These are phyloP conservation scores for Podaxis sp. DNA, from an alignment of 768 basidiomycete species.

Conservation along the genomic window DNA sequence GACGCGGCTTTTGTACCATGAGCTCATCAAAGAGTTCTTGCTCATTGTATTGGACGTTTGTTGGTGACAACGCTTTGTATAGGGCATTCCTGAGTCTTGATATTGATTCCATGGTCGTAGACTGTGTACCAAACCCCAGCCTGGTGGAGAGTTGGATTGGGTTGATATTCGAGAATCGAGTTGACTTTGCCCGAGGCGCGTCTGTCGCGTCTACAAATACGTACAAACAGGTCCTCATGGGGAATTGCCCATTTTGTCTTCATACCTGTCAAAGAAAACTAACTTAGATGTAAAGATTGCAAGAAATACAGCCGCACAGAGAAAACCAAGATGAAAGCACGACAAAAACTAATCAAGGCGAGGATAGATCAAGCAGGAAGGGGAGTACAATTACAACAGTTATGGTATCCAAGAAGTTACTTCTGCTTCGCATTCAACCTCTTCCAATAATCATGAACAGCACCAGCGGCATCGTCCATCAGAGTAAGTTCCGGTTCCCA, in stretches of 20 bases:
- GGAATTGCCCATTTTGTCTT: not conserved
- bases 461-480: conserved; percentile 46
- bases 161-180: conserved; percentile 1
- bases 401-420: conserved; percentile 1
- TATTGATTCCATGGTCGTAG: conserved; percentile 54
- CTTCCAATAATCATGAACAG: conserved; percentile 42
- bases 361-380: not conserved
- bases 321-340: not conserved
- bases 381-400: not conserved
- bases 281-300: not conserved
- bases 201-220: conserved; percentile 8
- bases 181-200: conserved; percentile 7
- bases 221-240: conserved; percentile 6
- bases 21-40: conserved; percentile 78
- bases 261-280: not conserved
- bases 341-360: not conserved
- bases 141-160: conserved; percentile 6
- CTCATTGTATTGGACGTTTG: conserved; percentile 51
- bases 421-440: not conserved
- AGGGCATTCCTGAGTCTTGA: conserved; percentile 55
- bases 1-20: conserved; percentile 61
- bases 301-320: not conserved
- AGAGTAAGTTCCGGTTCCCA: conserved; percentile 57
- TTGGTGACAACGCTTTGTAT: conserved; percentile 43
- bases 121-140: not conserved